Evolutionary conservation across 805 yeast species (phyloP).

Genomic region (Candida broadrunensis): DNA sequence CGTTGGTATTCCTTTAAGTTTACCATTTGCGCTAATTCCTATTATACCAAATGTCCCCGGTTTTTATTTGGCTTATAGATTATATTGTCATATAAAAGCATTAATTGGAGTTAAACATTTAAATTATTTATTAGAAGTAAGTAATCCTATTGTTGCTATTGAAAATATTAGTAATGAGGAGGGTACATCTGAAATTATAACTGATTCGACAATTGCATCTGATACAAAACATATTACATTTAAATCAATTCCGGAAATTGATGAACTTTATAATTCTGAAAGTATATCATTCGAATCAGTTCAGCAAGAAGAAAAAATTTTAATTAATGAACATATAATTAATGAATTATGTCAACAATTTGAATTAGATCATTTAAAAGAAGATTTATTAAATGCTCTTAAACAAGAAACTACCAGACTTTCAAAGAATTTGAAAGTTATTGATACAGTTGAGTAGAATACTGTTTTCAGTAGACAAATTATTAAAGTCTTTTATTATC

Average conservation of each 20-base stretch:
- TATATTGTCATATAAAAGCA: constrained; percentile 84
- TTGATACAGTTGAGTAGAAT: constrained; percentile 14
- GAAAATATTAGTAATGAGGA: not conserved
- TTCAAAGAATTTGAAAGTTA: constrained; percentile 12
- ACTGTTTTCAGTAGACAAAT: no score
- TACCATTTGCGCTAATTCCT: constrained; percentile 81
- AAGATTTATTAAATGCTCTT: constrained; percentile 49
- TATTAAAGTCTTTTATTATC: no score
- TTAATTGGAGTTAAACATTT: constrained; percentile 70
- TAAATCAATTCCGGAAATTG: constrained; percentile 10
- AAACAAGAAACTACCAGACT: constrained; percentile 46
- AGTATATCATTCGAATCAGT: constrained; percentile 5
- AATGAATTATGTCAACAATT: constrained; percentile 43
- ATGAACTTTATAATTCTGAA: constrained; percentile 12
- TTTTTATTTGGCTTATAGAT: constrained; percentile 74
- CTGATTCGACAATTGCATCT: constrained; percentile 3
- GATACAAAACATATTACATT: constrained; percentile 23
- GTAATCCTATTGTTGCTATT: not conserved
- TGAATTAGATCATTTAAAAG: constrained; percentile 42
- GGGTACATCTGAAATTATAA: constrained; percentile 1
- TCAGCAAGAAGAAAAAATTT: constrained; percentile 29
- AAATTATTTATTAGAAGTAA: constrained; percentile 45
- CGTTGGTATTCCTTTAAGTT: constrained; percentile 66
- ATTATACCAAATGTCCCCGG: constrained; percentile 93
- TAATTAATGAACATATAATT: constrained; percentile 46